Evolutionary conservation across 208 protist genomes (phyloP).

Genomic region (Leishmania gerbilli): DNA sequence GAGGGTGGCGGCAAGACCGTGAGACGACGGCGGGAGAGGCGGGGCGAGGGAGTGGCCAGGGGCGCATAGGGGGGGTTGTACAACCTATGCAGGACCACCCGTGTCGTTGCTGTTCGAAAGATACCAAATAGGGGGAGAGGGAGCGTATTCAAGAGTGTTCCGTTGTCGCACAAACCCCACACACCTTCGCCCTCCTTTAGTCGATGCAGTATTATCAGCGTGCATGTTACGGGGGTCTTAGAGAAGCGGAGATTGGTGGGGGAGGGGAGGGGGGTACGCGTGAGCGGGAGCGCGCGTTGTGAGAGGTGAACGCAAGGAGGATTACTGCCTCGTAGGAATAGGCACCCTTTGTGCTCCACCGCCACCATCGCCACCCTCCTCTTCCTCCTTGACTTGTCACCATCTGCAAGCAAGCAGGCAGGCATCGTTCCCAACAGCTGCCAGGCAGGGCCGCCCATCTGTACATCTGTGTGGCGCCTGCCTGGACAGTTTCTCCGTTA

Average conservation of each 20-base stretch:
- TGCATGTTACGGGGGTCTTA: neutral
- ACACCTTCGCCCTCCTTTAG: neutral
- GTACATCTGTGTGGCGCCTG: neutral
- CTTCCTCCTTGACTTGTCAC: neutral
- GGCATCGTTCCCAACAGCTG: neutral
- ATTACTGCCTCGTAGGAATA: neutral
- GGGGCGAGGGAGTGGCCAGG: neutral
- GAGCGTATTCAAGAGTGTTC: neutral
- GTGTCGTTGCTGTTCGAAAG: too few relatives aligned
- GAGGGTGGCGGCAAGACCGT: neutral
- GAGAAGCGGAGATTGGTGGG: neutral
- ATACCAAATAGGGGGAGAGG: neutral
- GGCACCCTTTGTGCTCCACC: neutral
- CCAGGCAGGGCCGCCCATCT: neutral
- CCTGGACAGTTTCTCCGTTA: neutral
- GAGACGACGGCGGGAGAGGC: neutral
- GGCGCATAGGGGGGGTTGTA: neutral
- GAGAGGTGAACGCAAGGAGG: neutral
- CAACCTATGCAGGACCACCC: too few relatives aligned
- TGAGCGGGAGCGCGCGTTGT: neutral
- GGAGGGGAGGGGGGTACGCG: too few relatives aligned
- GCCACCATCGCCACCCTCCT: neutral
- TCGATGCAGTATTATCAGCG: neutral
- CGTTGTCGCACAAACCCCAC: neutral
- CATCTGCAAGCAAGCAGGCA: neutral